Conservation (phyloP, 148 eudicot species). For the Tetragonia tetragonoides region DNA sequence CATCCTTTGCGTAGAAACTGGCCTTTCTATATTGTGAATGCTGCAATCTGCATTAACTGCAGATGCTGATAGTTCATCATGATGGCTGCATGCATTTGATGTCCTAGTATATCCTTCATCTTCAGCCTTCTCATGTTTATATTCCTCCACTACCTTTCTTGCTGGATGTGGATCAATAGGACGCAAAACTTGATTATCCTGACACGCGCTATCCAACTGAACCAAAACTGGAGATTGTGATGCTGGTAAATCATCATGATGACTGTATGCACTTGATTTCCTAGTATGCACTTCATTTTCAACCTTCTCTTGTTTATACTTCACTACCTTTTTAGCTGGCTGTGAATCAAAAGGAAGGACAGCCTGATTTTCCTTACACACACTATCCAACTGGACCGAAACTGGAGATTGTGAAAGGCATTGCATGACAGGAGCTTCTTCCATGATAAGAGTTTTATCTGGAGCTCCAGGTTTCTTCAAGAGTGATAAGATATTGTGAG, state of each 20-base stretch:
- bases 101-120: constrained; percentile 19
- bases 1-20: constrained; percentile 13
- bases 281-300: constrained; percentile 16
- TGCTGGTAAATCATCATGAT: constrained; percentile 16
- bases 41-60: not conserved
- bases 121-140: constrained; percentile 10
- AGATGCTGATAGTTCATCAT: constrained; percentile 10
- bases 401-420: constrained; percentile 29
- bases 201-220: constrained; percentile 20
- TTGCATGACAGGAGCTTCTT: constrained; percentile 25
- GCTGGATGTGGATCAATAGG: constrained; percentile 29
- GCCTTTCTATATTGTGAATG: constrained; percentile 9
- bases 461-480: constrained; percentile 42
- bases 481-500: constrained; percentile 49
- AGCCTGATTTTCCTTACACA: constrained; percentile 18
- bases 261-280: constrained; percentile 12
- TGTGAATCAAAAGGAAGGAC: constrained; percentile 27
- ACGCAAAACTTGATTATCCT: constrained; percentile 20
- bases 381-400: constrained; percentile 18
- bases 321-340: constrained; percentile 19
- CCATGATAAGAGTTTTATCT: constrained; percentile 18
- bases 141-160: constrained; percentile 23
- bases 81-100: constrained; percentile 15
- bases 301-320: constrained; percentile 14
- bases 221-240: constrained; percentile 29